These are phyloP conservation scores for Scortechinia acanthostroma DNA, from an alignment of 2,329 filamentous ascomycete genomes.

Conservation along the genomic window DNA sequence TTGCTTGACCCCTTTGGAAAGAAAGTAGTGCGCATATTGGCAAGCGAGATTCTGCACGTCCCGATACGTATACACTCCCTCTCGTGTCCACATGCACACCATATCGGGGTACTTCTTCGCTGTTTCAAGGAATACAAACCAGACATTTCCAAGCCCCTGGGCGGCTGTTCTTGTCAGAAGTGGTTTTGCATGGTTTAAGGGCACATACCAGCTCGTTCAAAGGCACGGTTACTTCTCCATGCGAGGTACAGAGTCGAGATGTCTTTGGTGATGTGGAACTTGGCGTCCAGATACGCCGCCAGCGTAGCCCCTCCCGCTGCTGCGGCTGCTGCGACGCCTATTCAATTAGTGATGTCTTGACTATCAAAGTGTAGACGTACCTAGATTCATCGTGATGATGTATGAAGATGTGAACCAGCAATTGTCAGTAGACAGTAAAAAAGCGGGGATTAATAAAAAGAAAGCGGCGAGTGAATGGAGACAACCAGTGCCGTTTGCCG, in stretches of 20 bases:
- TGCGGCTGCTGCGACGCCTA: too few species aligned
- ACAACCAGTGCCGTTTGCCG: too few species aligned
- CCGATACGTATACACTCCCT: conserved; percentile 48
- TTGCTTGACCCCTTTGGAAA: conserved; percentile 54
- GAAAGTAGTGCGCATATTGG: conserved; percentile 56
- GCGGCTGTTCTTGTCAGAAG: conserved; percentile 17
- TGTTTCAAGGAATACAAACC: conserved; percentile 59
- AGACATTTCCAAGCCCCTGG: conserved; percentile 41
- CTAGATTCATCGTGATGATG: too few species aligned
- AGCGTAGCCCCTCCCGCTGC: conserved; percentile 20
- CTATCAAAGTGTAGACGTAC: too few species aligned
- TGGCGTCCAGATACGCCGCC: conserved; percentile 60
- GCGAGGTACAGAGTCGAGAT: conserved; percentile 32
- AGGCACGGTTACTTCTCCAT: conserved; percentile 31
- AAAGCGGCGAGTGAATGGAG: too few species aligned
- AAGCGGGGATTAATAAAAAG: too few species aligned
- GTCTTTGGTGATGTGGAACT: conserved; percentile 61
- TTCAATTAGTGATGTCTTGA: too few species aligned
- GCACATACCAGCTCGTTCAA: conserved; percentile 35
- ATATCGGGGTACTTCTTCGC: conserved; percentile 40
- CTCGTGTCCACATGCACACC: conserved; percentile 62
- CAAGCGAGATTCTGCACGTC: conserved; percentile 45
- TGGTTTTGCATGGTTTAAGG: conserved; percentile 3
- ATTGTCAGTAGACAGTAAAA: too few species aligned
- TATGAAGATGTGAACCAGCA: too few species aligned